These are phyloP conservation scores for Aleurites moluccanus DNA, from an alignment of 441 rosid species.

Conservation along the genomic window DNA sequence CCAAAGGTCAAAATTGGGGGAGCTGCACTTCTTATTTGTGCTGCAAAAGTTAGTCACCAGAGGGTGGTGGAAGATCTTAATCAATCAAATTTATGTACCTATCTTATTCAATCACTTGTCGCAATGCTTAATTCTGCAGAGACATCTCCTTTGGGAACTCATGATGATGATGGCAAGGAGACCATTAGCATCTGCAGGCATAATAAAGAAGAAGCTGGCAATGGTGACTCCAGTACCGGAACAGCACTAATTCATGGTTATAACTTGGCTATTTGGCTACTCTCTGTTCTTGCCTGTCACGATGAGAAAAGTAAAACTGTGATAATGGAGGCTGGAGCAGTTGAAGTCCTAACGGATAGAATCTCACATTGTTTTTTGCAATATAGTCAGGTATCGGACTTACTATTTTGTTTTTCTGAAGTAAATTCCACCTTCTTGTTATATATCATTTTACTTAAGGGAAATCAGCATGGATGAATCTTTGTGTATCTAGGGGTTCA, in stretches of 20 bases:
- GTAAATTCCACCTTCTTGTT: constrained; percentile 12
- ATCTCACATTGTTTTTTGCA: constrained; percentile 61
- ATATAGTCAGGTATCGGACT: constrained; percentile 67
- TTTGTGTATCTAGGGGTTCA: constrained; percentile 6
- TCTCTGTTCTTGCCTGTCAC: constrained; percentile 93
- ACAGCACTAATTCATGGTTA: constrained; percentile 65
- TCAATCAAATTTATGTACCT: constrained; percentile 61
- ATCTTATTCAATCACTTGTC: constrained; percentile 83
- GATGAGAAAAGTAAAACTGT: constrained; percentile 77
- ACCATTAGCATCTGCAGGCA: constrained; percentile 62
- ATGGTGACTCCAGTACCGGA: constrained; percentile 46
- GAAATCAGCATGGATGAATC: constrained; percentile 9
- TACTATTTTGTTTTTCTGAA: not conserved
- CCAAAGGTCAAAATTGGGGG: constrained; percentile 91
- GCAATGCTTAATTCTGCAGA: constrained; percentile 59
- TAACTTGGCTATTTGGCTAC: constrained; percentile 88
- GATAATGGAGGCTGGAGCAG: constrained; percentile 94
- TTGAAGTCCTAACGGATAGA: constrained; percentile 85
- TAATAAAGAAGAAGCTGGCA: constrained; percentile 55
- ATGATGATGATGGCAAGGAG: constrained; percentile 48
- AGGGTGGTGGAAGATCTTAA: constrained; percentile 87
- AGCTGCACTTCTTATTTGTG: constrained; percentile 92
- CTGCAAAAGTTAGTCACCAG: constrained; percentile 85
- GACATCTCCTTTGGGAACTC: constrained; percentile 50
- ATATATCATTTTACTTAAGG: not conserved